Evolutionary conservation across 306 rosid genomes (phyloP), one percentile per base, ranked within the genome.

Genomic region (Dalbergia cultrata): DNA sequence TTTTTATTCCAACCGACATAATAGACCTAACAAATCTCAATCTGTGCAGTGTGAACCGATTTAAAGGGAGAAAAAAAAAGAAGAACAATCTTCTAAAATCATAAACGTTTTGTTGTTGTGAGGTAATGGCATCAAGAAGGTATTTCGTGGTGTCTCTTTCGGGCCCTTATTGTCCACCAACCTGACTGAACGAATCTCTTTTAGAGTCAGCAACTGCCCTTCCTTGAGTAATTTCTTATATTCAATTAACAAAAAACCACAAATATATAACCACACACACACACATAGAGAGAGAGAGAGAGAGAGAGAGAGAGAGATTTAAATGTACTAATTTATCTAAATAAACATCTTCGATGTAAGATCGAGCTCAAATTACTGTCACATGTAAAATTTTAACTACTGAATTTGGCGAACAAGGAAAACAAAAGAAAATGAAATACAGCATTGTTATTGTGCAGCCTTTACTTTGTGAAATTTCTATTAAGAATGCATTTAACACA

Each of bases 161-260:
- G 58, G 69, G 18, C 78, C 78, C 18, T 70, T 45, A 10, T 13
- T 41, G 18, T 79, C 17, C 41, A 70, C 82, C 86, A 82, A 70
- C 74, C 56, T 31, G 2, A 78, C 69, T 68, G 70, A 45, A 33
- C 60, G 21, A 77, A 53, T 57, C 59, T 56, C 41, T 49, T 49
- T 72, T 59, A 68, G 14, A 16, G 76, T 58, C 82, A 44, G 61
- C 76, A n/a, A 1, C 49, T 58, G 1, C 59, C 54, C 76, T 45
- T 58, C 67, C 13, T 33, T n/a, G n/a, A 22, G 10, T 43, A 50
- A 47, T 68, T 78, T 13, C 16, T 64, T 49, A 8, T 21, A 3
- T 16, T 77, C n/a, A 12, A 8, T 41, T 16, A 41, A 26, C 31
- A 26, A 26, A 26, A 26, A 26, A 26, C 31, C 31, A 26, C 31